Percentiles rank a stretch among this genome's conserved stretches.
These are phyloP conservation scores for Rhododendron henanense DNA, from an alignment of 148 eudicot genomes.

Conservation along the genomic window DNA sequence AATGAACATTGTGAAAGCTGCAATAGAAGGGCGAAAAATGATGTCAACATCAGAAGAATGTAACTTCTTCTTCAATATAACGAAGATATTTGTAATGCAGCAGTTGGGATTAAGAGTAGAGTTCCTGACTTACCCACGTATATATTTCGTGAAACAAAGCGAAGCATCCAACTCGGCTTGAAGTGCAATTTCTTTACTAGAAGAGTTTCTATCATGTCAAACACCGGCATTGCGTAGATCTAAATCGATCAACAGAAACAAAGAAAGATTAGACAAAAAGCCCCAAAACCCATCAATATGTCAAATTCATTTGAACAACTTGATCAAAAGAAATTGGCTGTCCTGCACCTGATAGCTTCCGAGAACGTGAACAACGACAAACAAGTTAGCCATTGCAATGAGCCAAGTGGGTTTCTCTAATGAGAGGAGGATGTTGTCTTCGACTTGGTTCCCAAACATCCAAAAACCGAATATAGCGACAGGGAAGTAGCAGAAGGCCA, in stretches of 20 bases:
- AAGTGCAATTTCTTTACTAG: constrained; percentile 32
- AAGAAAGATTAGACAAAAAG: neutral
- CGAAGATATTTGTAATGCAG: neutral
- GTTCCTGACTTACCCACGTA: constrained; percentile 38
- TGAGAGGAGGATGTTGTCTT: constrained; percentile 24
- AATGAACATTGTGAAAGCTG: constrained; percentile 32
- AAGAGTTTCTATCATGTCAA: constrained; percentile 41
- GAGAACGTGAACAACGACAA: constrained; percentile 31
- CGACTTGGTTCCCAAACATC: constrained; percentile 19
- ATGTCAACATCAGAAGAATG: neutral
- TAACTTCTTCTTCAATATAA: neutral
- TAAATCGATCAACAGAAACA: neutral
- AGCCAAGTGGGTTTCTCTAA: constrained; percentile 28
- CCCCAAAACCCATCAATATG: neutral
- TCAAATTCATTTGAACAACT: neutral
- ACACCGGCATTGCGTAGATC: constrained; percentile 48
- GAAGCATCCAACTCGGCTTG: constrained; percentile 24
- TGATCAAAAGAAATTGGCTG: neutral
- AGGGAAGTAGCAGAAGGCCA: constrained; percentile 33
- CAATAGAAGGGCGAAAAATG: neutral
- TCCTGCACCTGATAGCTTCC: constrained; percentile 29
- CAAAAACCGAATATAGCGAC: constrained; percentile 25
- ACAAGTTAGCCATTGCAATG: constrained; percentile 32
- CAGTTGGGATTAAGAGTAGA: neutral
- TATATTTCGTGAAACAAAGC: constrained; percentile 26